A percentile compares a stretch with the other conserved stretches of the same genome.
Evolutionary conservation across 306 rosid genomes (phyloP).

Genomic region (Canavalia ensiformis): DNA sequence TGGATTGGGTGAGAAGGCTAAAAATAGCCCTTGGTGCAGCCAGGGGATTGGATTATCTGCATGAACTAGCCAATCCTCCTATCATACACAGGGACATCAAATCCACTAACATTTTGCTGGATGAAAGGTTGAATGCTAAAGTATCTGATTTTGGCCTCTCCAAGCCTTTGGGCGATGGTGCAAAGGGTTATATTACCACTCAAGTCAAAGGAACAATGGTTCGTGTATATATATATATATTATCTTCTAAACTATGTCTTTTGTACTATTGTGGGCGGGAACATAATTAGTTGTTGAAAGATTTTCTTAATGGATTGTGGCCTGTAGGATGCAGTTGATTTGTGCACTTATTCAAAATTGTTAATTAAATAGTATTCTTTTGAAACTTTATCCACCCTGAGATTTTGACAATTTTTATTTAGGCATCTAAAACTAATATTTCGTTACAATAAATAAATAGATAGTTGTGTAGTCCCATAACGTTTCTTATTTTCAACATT

Average conservation of each 20-base stretch:
- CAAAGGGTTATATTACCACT: constrained; percentile 66
- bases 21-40: constrained; percentile 76
- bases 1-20: constrained; percentile 80
- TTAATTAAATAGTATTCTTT: too few species aligned
- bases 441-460: too few species aligned
- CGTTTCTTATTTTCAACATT: too few species aligned
- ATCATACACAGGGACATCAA: constrained; percentile 89
- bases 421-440: too few species aligned
- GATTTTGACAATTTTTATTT: too few species aligned
- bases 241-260: neutral
- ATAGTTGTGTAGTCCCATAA: too few species aligned
- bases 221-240: constrained; percentile 42
- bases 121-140: constrained; percentile 71
- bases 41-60: constrained; percentile 81
- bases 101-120: constrained; percentile 79
- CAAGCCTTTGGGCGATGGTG: constrained; percentile 67
- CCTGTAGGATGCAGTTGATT: too few species aligned
- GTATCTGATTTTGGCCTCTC: constrained; percentile 91
- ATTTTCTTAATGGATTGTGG: too few species aligned
- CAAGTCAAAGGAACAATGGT: constrained; percentile 91
- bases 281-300: too few species aligned
- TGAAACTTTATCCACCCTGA: too few species aligned
- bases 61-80: constrained; percentile 80
- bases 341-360: too few species aligned
- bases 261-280: neutral